Conservation (phyloP, 2,329 filamentous ascomycete genomes). For the Ceratocystis albifundus region DNA sequence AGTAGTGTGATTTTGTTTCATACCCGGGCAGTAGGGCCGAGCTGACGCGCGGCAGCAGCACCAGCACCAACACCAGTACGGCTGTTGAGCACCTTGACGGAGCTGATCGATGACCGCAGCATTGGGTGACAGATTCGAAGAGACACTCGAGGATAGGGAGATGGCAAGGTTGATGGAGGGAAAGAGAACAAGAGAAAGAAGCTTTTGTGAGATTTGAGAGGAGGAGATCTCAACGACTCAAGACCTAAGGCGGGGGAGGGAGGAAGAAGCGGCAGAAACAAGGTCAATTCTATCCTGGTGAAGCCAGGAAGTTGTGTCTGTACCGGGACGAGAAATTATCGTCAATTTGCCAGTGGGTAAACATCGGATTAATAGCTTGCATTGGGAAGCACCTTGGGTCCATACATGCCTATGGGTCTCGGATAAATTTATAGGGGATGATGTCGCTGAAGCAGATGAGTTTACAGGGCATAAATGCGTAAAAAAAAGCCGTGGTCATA, state of each 20-base stretch:
- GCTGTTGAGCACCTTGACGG: slow-evolving; percentile 44
- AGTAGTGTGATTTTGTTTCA: slow-evolving; percentile 1
- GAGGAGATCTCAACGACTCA: background rate
- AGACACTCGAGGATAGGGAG: slow-evolving; percentile 27
- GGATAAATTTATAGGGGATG: background rate
- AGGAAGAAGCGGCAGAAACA: background rate
- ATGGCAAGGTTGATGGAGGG: slow-evolving; percentile 26
- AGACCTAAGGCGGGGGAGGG: background rate
- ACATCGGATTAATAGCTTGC: slow-evolving; percentile 34
- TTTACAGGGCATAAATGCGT: background rate
- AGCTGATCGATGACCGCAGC: slow-evolving; percentile 58
- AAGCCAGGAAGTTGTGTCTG: slow-evolving; percentile 35
- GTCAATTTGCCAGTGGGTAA: slow-evolving; percentile 25
- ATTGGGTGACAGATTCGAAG: slow-evolving; percentile 32
- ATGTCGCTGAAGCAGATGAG: background rate
- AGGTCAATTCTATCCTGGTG: slow-evolving; percentile 7
- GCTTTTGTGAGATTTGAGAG: background rate
- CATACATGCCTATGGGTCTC: background rate
- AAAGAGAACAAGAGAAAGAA: slow-evolving; percentile 6
- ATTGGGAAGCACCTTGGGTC: background rate
- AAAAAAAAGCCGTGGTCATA: background rate
- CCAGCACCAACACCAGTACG: slow-evolving; percentile 34
- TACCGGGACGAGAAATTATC: slow-evolving; percentile 26
- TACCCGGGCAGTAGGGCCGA: slow-evolving; percentile 21
- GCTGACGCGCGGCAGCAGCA: slow-evolving; percentile 27